phyloP scores from a whole-genome alignment of 1,284 basidiomycete genomes.

The Agaricales sp. region DNA sequence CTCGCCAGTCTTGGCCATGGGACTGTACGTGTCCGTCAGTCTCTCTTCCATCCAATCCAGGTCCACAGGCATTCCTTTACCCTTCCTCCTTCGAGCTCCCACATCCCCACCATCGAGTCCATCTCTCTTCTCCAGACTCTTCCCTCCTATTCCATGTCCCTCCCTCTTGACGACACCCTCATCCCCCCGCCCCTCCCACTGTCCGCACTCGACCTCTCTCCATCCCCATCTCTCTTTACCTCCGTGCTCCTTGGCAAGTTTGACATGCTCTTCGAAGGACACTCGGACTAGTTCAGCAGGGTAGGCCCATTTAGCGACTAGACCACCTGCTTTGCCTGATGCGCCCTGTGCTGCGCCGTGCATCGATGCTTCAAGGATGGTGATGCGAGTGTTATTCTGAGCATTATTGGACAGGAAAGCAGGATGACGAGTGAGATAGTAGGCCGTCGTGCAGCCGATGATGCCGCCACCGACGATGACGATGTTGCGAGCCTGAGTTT shows the following conservation, averaged over 20 bases:
- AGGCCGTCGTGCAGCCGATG: constrained; percentile 81
- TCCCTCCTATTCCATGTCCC: constrained; percentile 19
- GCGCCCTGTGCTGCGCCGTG: constrained; percentile 66
- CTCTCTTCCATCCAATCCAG: constrained; percentile 51
- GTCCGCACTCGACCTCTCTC: constrained; percentile 53
- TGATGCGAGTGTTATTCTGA: constrained; percentile 30
- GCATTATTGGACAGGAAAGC: constrained; percentile 22
- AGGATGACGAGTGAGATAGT: constrained; percentile 61
- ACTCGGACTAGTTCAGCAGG: constrained; percentile 69
- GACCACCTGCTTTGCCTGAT: constrained; percentile 85
- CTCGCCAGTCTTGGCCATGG: constrained; percentile 47
- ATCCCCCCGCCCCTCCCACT: constrained; percentile 55
- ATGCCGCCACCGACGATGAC: constrained; percentile 46
- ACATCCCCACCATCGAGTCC: constrained; percentile 28
- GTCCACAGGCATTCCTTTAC: constrained; percentile 44
- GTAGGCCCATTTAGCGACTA: constrained; percentile 80
- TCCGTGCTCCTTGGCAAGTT: constrained; percentile 64
- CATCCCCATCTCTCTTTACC: constrained; percentile 80
- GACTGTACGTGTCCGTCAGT: constrained; percentile 47
- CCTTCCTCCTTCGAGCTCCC: constrained; percentile 14
- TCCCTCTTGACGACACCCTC: constrained; percentile 14
- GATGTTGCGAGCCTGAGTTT: constrained; percentile 15
- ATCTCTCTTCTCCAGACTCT: constrained; percentile 43
- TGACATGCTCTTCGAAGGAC: constrained; percentile 73
- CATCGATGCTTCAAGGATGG: constrained; percentile 69